Conservation (phyloP, 345 rosid species). For the Gossypium australe region DNA sequence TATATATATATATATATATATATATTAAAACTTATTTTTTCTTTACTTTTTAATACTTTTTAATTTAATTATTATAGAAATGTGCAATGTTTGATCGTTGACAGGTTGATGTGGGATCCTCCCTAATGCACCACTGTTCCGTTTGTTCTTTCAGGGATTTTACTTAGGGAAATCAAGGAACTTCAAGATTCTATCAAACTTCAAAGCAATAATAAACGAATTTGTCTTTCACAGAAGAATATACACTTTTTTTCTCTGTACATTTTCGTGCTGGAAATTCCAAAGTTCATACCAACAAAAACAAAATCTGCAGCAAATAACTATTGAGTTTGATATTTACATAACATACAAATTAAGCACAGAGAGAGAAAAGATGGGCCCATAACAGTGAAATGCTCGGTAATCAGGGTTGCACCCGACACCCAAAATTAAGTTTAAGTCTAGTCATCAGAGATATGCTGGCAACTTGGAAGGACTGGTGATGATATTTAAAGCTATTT, state of each 20-base stretch:
- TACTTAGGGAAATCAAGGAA: background rate
- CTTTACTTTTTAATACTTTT: no score
- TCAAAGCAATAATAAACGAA: background rate
- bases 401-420: conserved; percentile 8
- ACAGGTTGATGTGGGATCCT: conserved; percentile 1
- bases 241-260: background rate
- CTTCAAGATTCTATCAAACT: background rate
- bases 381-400: conserved; percentile 13
- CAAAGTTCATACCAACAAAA: background rate
- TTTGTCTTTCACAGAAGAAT: background rate
- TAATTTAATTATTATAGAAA: no score
- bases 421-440: background rate
- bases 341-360: background rate
- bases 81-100: no score
- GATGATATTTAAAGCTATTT: background rate
- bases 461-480: background rate
- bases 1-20: no score
- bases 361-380: background rate
- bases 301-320: background rate
- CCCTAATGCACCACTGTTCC: background rate
- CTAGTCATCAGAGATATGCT: background rate
- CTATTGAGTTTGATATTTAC: background rate
- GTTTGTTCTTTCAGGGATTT: background rate
- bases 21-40: no score
- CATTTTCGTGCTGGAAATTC: background rate